phyloP scores from a whole-genome alignment of 2,329 filamentous ascomycete genomes.

The Claviceps quebecensis region DNA sequence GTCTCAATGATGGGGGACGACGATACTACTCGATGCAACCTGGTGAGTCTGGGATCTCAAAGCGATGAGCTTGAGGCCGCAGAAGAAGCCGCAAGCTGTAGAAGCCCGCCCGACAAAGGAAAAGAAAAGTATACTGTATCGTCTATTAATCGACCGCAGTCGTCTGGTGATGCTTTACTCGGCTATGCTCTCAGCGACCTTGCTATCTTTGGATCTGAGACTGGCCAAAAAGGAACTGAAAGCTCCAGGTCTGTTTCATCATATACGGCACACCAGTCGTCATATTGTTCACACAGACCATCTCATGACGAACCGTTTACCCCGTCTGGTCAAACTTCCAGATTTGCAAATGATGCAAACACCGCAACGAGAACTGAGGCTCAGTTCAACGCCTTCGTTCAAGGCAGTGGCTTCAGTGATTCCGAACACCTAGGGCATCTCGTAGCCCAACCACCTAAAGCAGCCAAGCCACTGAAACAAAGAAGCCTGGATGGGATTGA shows the following conservation, averaged over 20 bases:
- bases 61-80: background rate
- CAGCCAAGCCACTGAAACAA: conserved; percentile 9
- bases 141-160: background rate
- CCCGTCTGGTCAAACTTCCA: background rate
- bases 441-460: background rate
- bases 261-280: background rate
- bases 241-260: conserved; percentile 1
- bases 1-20: background rate
- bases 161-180: conserved; percentile 1
- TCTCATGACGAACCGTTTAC: background rate
- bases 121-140: conserved; percentile 7
- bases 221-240: conserved; percentile 8
- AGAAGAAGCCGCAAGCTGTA: background rate
- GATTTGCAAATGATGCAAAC: background rate
- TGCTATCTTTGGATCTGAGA: background rate
- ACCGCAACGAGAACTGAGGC: background rate
- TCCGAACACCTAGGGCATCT: background rate
- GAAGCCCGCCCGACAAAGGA: conserved; percentile 1
- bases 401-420: background rate
- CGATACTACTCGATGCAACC: background rate
- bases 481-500: conserved; percentile 12
- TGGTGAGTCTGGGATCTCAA: background rate
- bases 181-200: background rate
- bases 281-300: background rate
- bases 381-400: background rate